Base-by-base conservation (phyloP, 768 basidiomycete species). In the Agaricus sinodeliciosus region DNA sequence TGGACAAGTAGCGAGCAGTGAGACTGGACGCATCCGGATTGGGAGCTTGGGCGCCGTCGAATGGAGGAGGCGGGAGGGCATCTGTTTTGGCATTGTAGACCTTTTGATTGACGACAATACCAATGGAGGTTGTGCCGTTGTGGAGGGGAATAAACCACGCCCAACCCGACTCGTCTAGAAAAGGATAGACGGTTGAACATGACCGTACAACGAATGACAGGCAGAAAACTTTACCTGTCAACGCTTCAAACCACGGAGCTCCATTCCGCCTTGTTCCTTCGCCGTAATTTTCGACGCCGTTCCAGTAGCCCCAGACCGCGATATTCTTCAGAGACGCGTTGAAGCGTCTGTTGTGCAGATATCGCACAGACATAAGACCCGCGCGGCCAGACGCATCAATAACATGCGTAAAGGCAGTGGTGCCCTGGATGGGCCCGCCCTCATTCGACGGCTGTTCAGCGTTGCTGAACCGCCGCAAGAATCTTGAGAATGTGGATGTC, bases 291-390 rank as follows among this genome's bases (percentile, higher is more conserved):
- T 67, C 73, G 0, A 75, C 74, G 16, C 74, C 72, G 36, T 63
- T 71, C 85, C 85, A 90, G 59, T 90, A 90, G 3, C 81, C 87
- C 87, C 87, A 90, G 18, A 84, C 71, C 3, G 87, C 87, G 13
- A 88, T 73, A 59, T 90, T 90, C 61, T 80, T 82, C 49, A 90
- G 62, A 3, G 82, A 81, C 34, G 77, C 74, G 51, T 87, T 89
- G 63, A 79, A 82, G 56, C 74, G 79, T 40, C 87, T 73, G 61
- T 85, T 86, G 62, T 82, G 83, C 25, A 88, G 67, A 60, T 88
- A 87, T 43, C 72, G 76, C 11, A 78, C 80, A 6, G 85, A 87
- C 66, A 90, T 70, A 48, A 90, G 59, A 0, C 87, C 87, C 1
- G 77, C 71, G n/a, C 87, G 79, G 37, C 87, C 87, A 12, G 82